Conservation (phyloP, 2,329 filamentous ascomycete species). For the Phialocephala sp. region DNA sequence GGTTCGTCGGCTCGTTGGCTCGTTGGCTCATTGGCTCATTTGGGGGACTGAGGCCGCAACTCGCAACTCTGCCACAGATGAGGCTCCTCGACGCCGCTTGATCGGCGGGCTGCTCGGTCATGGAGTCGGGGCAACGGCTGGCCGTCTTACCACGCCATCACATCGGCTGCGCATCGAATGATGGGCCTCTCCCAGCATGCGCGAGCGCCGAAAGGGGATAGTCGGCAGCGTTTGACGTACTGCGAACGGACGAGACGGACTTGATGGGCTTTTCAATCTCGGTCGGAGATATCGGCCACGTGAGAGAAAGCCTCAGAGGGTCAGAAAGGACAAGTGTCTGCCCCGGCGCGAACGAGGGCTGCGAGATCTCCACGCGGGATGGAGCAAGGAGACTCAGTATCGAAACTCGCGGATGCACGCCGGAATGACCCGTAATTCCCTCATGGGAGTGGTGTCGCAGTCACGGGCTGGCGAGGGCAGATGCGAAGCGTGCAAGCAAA, state of each 20-base stretch:
- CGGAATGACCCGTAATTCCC: slow-evolving; percentile 5
- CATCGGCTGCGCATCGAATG: slow-evolving; percentile 4
- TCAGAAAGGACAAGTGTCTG: not conserved
- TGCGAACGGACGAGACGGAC: not conserved
- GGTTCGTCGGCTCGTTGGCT: too few relatives aligned
- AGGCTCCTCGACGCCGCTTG: slow-evolving; percentile 11
- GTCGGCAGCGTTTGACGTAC: not conserved
- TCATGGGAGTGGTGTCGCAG: not conserved
- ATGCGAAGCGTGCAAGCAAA: not conserved
- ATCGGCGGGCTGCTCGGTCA: not conserved
- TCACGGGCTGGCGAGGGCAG: not conserved
- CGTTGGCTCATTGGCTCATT: too few relatives aligned
- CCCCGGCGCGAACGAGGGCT: not conserved
- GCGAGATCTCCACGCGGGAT: not conserved
- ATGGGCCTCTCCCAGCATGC: not conserved
- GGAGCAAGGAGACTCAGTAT: not conserved
- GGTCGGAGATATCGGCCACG: slow-evolving; percentile 1
- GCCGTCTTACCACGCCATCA: slow-evolving; percentile 2
- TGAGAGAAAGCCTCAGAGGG: too few relatives aligned
- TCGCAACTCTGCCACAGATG: not conserved
- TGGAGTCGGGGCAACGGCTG: slow-evolving; percentile 7
- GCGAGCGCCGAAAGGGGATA: not conserved
- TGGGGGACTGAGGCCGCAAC: too few relatives aligned
- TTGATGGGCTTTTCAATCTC: not conserved
- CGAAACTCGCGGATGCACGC: not conserved